Base-by-base conservation (phyloP, 2,329 filamentous ascomycete species). In the Botrytis aclada region DNA sequence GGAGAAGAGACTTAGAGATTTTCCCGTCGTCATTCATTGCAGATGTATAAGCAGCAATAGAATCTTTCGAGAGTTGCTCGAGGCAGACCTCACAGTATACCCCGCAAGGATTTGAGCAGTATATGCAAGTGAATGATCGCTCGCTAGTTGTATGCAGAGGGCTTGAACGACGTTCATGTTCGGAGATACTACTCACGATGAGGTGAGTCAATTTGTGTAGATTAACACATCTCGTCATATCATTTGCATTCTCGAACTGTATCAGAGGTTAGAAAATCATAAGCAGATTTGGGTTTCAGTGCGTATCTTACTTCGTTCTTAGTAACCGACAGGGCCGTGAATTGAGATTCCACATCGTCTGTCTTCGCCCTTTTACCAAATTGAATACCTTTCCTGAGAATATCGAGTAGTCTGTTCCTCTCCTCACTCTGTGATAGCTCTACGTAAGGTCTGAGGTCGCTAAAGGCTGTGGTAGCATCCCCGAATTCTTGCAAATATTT, bases 401-500 rank as follows among this genome's bases (percentile, higher is more conserved):
- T 54, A 6, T 64, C 32, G n/a, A 76, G 69, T 4, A 79, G 64
- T 43, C 71, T 66, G 47, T 56, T 73, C 16, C 77, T 74, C 62
- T 79, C 78, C 3, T 76, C 72, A 5, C 64, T 41, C 18, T 71
- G 72, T 41, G 78, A 70, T 25, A 61, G 25, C 60, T 79, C 76
- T 54, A 80, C 75, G 66, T 74, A 80, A 37, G 73, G 74, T 63
- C 76, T 79, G 18, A 81, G 74, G 71, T 81, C 80, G 62, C 72
- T 76, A 67, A 79, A 81, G 1, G 76, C 77, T n/a, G 79, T 80
- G 58, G 72, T 78, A 14, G 77, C 77, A 73, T 77, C 75, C 4
- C 78, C 78, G 76, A 80, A 79, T 39, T 77, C 70, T 29, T 77
- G 72, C 37, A 81, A 60, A 74, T 80, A 80, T n/a, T 77, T 77